These are phyloP conservation scores for Maudiozyma pseudohumilis DNA, from an alignment of 805 yeast species.

Conservation along the genomic window DNA sequence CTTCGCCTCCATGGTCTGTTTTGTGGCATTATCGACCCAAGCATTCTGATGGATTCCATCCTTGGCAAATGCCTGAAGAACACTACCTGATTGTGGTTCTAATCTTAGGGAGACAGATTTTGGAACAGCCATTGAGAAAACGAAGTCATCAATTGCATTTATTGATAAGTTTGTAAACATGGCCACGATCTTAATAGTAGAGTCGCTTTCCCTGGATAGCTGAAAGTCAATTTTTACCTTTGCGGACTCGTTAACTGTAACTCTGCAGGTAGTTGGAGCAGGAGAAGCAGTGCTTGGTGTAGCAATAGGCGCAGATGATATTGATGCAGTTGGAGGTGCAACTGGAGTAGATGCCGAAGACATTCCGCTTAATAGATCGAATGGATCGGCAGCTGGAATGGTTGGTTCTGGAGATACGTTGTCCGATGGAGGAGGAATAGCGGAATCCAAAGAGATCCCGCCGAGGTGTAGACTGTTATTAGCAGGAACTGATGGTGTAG, in stretches of 20 bases:
- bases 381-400: conserved; percentile 2
- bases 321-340: neutral
- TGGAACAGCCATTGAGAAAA: conserved; percentile 64
- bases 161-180: conserved; percentile 42
- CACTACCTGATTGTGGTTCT: conserved; percentile 51
- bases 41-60: conserved; percentile 45
- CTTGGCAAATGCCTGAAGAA: conserved; percentile 37
- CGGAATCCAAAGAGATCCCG: conserved; percentile 30
- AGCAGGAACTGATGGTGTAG: conserved; percentile 17
- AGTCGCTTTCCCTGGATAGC: conserved; percentile 29
- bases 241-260: conserved; percentile 35
- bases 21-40: conserved; percentile 27
- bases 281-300: conserved; percentile 8
- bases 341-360: conserved; percentile 1
- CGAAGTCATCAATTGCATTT: conserved; percentile 39
- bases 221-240: conserved; percentile 42
- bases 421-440: conserved; percentile 1
- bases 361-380: conserved; percentile 11
- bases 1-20: conserved; percentile 21
- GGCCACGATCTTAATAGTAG: conserved; percentile 36
- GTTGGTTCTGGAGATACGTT: neutral
- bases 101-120: conserved; percentile 47
- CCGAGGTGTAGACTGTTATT: conserved; percentile 9
- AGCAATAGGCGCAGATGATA: neutral
- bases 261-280: conserved; percentile 12